Conservation (phyloP, 768 basidiomycete species). For the Macrolepiota fuliginosa region DNA sequence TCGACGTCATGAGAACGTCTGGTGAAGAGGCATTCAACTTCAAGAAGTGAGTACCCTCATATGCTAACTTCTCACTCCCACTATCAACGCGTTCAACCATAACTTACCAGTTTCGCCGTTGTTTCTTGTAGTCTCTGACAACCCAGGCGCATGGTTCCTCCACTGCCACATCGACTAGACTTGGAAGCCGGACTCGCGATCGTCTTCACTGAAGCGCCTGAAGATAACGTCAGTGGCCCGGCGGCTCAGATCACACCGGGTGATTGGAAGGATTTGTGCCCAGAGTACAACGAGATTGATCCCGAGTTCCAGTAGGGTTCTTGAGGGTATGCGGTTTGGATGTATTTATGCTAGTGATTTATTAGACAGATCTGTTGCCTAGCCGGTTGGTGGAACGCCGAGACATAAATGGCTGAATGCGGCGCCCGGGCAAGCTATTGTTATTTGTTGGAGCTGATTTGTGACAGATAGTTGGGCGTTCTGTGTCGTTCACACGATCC, state of each 20-base stretch:
- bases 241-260: slow-evolving; percentile 24
- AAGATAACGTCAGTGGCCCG: slow-evolving; percentile 23
- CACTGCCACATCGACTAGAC: slow-evolving; percentile 30
- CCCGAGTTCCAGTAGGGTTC: slow-evolving; percentile 16
- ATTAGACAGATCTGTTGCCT: too few relatives aligned
- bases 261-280: slow-evolving; percentile 17
- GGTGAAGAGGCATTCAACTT: slow-evolving; percentile 8
- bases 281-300: slow-evolving; percentile 17
- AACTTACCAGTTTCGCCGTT: too few relatives aligned
- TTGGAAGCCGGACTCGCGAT: slow-evolving; percentile 37
- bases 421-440: too few relatives aligned
- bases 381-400: too few relatives aligned
- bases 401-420: too few relatives aligned
- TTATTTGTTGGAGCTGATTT: too few relatives aligned
- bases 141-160: slow-evolving; percentile 21
- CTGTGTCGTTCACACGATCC: too few relatives aligned
- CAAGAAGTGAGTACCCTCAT: slow-evolving; percentile 1
- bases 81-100: too few relatives aligned
- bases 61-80: too few relatives aligned
- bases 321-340: too few relatives aligned
- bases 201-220: slow-evolving; percentile 32
- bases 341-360: too few relatives aligned
- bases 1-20: slow-evolving; percentile 15
- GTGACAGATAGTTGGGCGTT: too few relatives aligned
- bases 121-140: slow-evolving; percentile 14